Conservation (phyloP, 257 asterid species). For the Anisodus tanguticus region DNA sequence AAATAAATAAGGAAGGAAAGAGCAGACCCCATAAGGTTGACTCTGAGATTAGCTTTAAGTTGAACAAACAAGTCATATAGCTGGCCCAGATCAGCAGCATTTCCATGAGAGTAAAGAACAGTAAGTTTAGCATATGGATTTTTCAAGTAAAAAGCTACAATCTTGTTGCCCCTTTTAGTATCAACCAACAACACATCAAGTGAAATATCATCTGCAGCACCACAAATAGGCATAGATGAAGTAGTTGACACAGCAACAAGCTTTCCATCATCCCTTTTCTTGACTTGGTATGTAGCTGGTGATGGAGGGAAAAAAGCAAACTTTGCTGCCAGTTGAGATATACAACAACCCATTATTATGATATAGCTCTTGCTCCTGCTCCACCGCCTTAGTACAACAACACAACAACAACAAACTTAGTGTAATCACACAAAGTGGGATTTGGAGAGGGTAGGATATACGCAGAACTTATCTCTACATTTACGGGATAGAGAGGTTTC, state of each 20-base stretch:
- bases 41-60: slow-evolving; percentile 90
- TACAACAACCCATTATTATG: slow-evolving; percentile 71
- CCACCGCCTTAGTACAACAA: too few species aligned
- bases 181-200: slow-evolving; percentile 66
- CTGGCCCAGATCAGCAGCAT: slow-evolving; percentile 98
- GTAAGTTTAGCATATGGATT: slow-evolving; percentile 89
- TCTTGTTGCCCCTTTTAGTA: slow-evolving; percentile 85
- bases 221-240: slow-evolving; percentile 63
- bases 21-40: slow-evolving; percentile 83
- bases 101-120: slow-evolving; percentile 82
- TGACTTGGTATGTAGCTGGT: slow-evolving; percentile 87
- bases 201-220: slow-evolving; percentile 65
- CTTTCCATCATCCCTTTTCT: slow-evolving; percentile 69
- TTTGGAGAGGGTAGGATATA: too few species aligned
- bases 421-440: too few species aligned
- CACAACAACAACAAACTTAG: too few species aligned
- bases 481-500: too few species aligned
- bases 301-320: slow-evolving; percentile 93
- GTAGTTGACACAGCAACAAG: slow-evolving; percentile 70
- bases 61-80: slow-evolving; percentile 56
- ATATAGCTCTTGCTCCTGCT: not conserved
- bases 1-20: slow-evolving; percentile 15
- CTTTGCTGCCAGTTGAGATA: slow-evolving; percentile 90
- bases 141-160: slow-evolving; percentile 79
- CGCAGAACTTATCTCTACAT: too few species aligned